These are phyloP conservation scores for Carex arenaria DNA, from an alignment of 202 grass and related monocot genomes.

Conservation along the genomic window DNA sequence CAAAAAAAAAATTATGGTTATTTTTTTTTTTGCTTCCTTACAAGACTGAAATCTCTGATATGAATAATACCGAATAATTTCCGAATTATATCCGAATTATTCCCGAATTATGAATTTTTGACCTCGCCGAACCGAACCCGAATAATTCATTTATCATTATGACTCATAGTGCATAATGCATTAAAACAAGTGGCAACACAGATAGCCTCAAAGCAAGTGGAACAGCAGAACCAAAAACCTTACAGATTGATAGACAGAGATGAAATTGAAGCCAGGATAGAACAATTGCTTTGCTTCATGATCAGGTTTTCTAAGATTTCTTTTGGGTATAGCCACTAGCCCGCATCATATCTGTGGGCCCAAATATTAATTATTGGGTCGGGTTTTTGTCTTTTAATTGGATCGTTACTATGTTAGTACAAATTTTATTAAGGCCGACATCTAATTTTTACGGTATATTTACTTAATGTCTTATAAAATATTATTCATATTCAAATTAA, in stretches of 20 bases:
- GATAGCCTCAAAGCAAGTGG: neutral
- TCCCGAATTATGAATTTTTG: no score
- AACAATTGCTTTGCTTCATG: slow-evolving; percentile 25
- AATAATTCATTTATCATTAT: no score
- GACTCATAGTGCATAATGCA: neutral
- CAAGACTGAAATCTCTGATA: no score
- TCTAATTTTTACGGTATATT: neutral
- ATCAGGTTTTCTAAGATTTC: slow-evolving; percentile 12
- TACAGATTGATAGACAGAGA: neutral
- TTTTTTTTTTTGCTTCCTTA: no score
- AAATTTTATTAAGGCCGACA: neutral
- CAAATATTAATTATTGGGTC: neutral
- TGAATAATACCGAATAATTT: no score
- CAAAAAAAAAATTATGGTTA: no score
- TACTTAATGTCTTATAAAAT: no score
- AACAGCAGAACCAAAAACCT: neutral
- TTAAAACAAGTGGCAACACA: neutral
- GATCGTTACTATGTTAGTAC: neutral
- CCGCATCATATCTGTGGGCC: slow-evolving; percentile 10
- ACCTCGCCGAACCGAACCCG: no score
- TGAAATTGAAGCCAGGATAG: neutral
- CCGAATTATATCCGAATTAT: no score
- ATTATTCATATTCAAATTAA: no score
- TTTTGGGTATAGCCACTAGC: neutral
- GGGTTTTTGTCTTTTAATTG: neutral